phyloP scores from a whole-genome alignment of 257 asterid species.

The Leptodermis oblonga region DNA sequence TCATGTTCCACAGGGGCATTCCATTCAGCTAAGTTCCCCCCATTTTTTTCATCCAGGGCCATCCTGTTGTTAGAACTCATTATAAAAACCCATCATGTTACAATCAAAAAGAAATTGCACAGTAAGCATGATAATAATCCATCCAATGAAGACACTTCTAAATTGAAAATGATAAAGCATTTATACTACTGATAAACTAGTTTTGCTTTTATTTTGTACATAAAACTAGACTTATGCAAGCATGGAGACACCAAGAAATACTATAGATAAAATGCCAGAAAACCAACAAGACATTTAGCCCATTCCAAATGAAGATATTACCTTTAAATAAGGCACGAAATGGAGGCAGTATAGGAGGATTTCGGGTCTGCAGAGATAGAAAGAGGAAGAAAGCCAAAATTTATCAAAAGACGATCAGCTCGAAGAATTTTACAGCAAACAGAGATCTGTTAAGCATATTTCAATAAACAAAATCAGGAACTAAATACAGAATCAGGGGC shows the following conservation, averaged over 20 bases:
- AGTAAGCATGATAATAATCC: background rate
- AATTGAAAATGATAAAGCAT: background rate
- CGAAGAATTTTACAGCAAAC: background rate
- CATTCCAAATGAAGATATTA: constrained; percentile 27
- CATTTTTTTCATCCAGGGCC: background rate
- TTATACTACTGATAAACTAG: background rate
- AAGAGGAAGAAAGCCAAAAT: background rate
- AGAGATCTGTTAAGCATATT: background rate
- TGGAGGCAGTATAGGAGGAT: constrained; percentile 84
- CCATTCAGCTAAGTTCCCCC: background rate
- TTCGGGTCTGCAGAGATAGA: constrained; percentile 57
- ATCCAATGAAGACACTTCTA: background rate
- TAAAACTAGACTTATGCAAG: background rate
- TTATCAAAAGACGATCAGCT: background rate
- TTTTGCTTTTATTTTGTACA: background rate
- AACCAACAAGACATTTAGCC: background rate
- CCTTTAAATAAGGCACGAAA: constrained; percentile 72
- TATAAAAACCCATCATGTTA: background rate
- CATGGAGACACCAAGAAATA: background rate
- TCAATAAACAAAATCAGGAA: background rate
- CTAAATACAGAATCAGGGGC: constrained; percentile 5
- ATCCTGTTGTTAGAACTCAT: background rate
- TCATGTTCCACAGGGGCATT: background rate
- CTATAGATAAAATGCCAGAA: constrained; percentile 1
- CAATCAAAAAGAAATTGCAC: background rate